A percentile compares a stretch with the other conserved stretches of the same genome.
These are phyloP conservation scores for Amaranthus hypochondriacus DNA, from an alignment of 148 eudicot species.

Conservation along the genomic window DNA sequence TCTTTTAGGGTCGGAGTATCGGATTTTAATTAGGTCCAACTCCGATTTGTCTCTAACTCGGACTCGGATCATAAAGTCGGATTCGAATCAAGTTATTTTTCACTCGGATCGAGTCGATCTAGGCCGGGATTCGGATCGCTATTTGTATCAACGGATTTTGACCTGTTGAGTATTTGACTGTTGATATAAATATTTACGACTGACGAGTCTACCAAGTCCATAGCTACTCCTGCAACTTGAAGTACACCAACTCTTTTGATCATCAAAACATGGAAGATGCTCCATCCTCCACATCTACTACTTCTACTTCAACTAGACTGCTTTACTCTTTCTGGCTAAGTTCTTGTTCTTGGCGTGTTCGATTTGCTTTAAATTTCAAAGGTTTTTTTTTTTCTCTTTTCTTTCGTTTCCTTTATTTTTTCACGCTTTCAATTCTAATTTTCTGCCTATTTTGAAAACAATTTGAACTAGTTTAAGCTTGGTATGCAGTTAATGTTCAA, in stretches of 20 bases:
- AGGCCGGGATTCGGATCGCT: too few species aligned
- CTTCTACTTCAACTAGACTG: slow-evolving; percentile 28
- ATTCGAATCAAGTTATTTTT: too few species aligned
- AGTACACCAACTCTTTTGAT: background rate
- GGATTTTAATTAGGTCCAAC: too few species aligned
- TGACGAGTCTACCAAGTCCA: background rate
- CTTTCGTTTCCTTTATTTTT: background rate
- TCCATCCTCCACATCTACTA: slow-evolving; percentile 4
- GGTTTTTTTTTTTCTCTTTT: slow-evolving; percentile 24
- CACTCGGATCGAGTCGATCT: too few species aligned
- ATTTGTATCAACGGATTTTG: background rate
- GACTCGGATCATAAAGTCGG: too few species aligned
- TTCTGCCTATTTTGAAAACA: background rate
- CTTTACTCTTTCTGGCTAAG: slow-evolving; percentile 62
- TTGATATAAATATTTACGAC: background rate
- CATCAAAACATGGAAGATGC: slow-evolving; percentile 11
- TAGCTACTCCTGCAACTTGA: background rate
- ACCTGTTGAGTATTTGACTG: background rate
- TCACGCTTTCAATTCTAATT: too few species aligned
- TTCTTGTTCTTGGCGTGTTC: slow-evolving; percentile 67
- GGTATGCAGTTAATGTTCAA: background rate
- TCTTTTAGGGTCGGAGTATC: too few species aligned
- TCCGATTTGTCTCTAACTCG: too few species aligned
- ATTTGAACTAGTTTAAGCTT: background rate
- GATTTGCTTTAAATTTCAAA: slow-evolving; percentile 57